A percentile compares a stretch with the other conserved stretches of the same genome.
These are phyloP conservation scores for Mariannaea sp. DNA, from an alignment of 2,329 filamentous ascomycete species.

Conservation along the genomic window DNA sequence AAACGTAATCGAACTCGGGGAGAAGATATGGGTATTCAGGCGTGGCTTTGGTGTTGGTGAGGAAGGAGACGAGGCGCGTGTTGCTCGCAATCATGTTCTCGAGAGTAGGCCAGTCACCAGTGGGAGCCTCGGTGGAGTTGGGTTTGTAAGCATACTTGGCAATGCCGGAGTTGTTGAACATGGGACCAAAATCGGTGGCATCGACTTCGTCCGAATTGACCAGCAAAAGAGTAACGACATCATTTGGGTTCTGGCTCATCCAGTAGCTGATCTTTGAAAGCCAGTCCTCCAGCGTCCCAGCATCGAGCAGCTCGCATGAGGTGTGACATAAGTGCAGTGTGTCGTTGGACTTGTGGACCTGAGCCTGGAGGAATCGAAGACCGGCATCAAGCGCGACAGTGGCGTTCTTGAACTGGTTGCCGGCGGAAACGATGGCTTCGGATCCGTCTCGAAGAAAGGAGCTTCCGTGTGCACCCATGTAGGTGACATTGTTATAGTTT, in stretches of 20 bases:
- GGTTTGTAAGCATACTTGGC: constrained; percentile 65
- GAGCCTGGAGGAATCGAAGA: constrained; percentile 71
- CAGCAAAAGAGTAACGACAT: constrained; percentile 75
- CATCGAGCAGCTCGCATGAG: constrained; percentile 69
- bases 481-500: constrained; percentile 75
- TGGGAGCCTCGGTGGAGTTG: constrained; percentile 45
- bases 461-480: constrained; percentile 77
- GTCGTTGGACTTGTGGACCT: constrained; percentile 67
- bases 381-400: constrained; percentile 73
- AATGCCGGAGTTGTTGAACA: constrained; percentile 64
- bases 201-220: constrained; percentile 70
- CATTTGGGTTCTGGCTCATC: constrained; percentile 72
- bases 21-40: constrained; percentile 61
- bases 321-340: constrained; percentile 73
- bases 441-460: constrained; percentile 70
- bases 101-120: constrained; percentile 71
- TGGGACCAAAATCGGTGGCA: constrained; percentile 57
- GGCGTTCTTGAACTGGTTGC: constrained; percentile 76
- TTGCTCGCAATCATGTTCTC: constrained; percentile 66
- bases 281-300: constrained; percentile 68
- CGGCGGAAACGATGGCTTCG: constrained; percentile 64
- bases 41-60: constrained; percentile 58
- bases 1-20: constrained; percentile 68
- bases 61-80: constrained; percentile 70
- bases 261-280: constrained; percentile 66